Evolutionary conservation across 176 grass and related monocot species (phyloP).

Genomic region (Oryza officinalis): DNA sequence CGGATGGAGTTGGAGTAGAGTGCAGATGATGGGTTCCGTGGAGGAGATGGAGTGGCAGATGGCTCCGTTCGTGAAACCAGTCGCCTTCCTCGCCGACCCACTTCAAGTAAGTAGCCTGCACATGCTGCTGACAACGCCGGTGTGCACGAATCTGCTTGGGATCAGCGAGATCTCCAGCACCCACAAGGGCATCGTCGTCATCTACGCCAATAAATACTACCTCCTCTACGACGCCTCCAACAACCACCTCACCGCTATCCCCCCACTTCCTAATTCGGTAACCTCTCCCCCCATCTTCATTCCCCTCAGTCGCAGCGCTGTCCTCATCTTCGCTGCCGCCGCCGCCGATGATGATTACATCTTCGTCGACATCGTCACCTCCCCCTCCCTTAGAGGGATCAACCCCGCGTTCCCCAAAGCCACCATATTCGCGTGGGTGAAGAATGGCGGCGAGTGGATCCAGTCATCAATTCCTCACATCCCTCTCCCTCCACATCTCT

Average conservation of each 20-base stretch:
- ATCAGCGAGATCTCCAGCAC: background rate
- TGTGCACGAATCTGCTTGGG: accelerated
- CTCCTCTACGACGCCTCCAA: slow-evolving; percentile 1
- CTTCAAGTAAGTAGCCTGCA: background rate
- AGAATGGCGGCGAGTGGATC: background rate
- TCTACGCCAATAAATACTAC: background rate
- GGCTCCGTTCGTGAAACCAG: background rate
- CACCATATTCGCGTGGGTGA: background rate
- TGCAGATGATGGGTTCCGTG: no score
- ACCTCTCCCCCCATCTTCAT: background rate
- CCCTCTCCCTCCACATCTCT: background rate
- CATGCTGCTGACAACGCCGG: background rate
- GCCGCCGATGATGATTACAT: background rate
- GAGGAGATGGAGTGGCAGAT: no score
- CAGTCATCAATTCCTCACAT: background rate
- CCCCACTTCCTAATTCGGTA: background rate
- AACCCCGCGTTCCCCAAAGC: background rate
- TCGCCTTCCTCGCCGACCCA: background rate
- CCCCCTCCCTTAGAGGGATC: no score
- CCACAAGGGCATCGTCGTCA: slow-evolving; percentile 20
- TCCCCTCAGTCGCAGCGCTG: background rate
- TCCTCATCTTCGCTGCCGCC: background rate
- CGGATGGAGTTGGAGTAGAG: no score
- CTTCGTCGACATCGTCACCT: background rate
- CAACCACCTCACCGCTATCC: background rate